phyloP scores from a whole-genome alignment of 495 filamentous ascomycete genomes.

The Penicillium taxi region DNA sequence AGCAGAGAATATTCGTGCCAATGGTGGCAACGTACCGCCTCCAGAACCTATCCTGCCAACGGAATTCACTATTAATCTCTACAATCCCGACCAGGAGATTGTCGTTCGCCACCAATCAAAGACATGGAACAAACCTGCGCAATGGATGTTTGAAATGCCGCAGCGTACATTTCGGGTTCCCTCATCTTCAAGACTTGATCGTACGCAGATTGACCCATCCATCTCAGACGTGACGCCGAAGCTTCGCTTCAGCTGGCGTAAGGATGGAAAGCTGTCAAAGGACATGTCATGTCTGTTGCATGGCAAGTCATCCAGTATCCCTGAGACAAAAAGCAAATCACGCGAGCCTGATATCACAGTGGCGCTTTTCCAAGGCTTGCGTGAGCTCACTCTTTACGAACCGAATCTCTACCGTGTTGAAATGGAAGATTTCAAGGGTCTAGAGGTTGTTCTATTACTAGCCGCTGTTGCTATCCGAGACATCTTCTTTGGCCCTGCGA shows the following conservation, averaged over 20 bases:
- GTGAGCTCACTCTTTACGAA: constrained; percentile 80
- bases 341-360: constrained; percentile 93
- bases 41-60: constrained; percentile 71
- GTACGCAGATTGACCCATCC: constrained; percentile 58
- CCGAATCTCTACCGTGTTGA: constrained; percentile 85
- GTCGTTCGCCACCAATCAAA: constrained; percentile 60
- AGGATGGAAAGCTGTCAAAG: constrained; percentile 76
- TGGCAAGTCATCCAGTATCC: constrained; percentile 57
- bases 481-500: constrained; percentile 62
- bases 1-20: constrained; percentile 67
- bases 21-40: constrained; percentile 58
- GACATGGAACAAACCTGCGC: constrained; percentile 66
- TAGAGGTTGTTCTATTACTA: constrained; percentile 83
- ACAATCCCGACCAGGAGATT: constrained; percentile 87
- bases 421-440: constrained; percentile 87
- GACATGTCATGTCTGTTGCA: constrained; percentile 76
- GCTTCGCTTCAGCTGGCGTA: constrained; percentile 83
- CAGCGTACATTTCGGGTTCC: constrained; percentile 76
- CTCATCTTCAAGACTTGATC: constrained; percentile 67
- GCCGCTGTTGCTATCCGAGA: constrained; percentile 79
- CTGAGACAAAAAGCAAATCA: constrained; percentile 59
- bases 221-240: constrained; percentile 66
- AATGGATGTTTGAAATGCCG: constrained; percentile 91
- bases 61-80: constrained; percentile 76
- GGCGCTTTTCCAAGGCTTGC: constrained; percentile 62